Evolutionary conservation across 2,329 filamentous ascomycete genomes (phyloP), one percentile per base, ranked within the genome.

Genomic region (Aspergillus neotritici): DNA sequence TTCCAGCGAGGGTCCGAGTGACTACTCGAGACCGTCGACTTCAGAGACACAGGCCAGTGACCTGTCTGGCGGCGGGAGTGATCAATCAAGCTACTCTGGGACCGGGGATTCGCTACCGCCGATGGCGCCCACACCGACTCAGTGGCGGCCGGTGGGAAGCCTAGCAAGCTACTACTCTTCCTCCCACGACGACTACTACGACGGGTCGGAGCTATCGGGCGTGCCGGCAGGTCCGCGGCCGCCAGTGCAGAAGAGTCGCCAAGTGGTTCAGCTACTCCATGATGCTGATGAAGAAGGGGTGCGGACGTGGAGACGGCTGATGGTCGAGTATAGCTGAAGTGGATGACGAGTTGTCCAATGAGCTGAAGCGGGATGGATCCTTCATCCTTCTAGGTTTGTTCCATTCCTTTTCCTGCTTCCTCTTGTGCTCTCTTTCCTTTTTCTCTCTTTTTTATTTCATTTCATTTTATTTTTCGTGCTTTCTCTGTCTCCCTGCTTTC

Each of bases 241-340:
- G 16, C 33, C 52, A 5, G 47, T 64, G 14, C 55, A 58, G 41
- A 61, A 58, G 44, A 57, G 56, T 33, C 61, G 46, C 11, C 55
- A 66, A 42, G 53, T 56, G 4, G 51, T 61, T n/a, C 59, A 65
- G 38, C 46, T 61, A 36, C 53, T 66, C 46, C 53, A 50, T 9
- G 55, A 63, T 37, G 51, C 47, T 16, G 63, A 65, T 40, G 49
- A 46, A 14, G 53, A 63, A 12, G 63, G 62, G 8, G 43, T 48
- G 16, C 58, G 63, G 15, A 61, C 55, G 21, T 68, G 62, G 59
- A 58, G 54, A 46, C 54, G 66, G 16, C 52, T 61, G 34, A 57
- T 67, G 36, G 47, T 67, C 9, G 64, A 69, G 42, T 68, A 66
- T 46, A 58, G 49, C 31, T 67, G 51, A 53, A 37, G n/a, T 13